Evolutionary conservation across 352 stramenopile genomes (phyloP), one percentile per base, ranked within the genome.

Genomic region (Phytopythium aichiense): DNA sequence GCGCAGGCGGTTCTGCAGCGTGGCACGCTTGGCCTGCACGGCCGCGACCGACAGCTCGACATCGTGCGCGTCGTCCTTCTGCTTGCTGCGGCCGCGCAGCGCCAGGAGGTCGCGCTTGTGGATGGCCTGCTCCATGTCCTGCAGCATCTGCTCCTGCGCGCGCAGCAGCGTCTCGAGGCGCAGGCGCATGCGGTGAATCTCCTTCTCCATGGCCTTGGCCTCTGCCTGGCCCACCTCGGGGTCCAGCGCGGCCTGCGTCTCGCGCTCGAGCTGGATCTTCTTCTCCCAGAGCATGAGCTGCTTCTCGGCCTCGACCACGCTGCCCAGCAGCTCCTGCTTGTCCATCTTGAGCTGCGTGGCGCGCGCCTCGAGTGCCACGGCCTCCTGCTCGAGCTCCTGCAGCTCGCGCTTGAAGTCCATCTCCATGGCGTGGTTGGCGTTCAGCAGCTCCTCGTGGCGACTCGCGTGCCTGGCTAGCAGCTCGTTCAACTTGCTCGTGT

Each of bases 261-360:
- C 94, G 60, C 98, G 97, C 68, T 99, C 96, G 1, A 98, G 70
- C 69, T 98, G 85, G 65, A 98, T 98, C 71, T 99, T 98, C 76
- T 98, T 98, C 69, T 98, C 94, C 95, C 92, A 98, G 7, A 98
- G 71, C 80, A 97, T 91, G 66, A 98, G 84, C 59, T 98, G 89
- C 30, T 89, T 78, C 75, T 99, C 95, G 8, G 86, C 76, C 55
- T 98, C 91, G 45, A 97, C 75, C 37, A 98, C 97, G 33, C 95
- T 80, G 50, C 95, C 81, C 6, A 98, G 63, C 4, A 98, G 69
- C 12, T 91, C 81, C 31, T 91, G 77, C 60, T 97, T 98, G 33
- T 89, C 89, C 22, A 76, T 68, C 40, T 95, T 91, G 8, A 97
- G 76, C 11, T 72, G 64, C 23, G 73, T 35, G 28, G 93, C 89